Evolutionary conservation across 495 filamentous ascomycete species (phyloP).

Genomic region (Darksidea phi): DNA sequence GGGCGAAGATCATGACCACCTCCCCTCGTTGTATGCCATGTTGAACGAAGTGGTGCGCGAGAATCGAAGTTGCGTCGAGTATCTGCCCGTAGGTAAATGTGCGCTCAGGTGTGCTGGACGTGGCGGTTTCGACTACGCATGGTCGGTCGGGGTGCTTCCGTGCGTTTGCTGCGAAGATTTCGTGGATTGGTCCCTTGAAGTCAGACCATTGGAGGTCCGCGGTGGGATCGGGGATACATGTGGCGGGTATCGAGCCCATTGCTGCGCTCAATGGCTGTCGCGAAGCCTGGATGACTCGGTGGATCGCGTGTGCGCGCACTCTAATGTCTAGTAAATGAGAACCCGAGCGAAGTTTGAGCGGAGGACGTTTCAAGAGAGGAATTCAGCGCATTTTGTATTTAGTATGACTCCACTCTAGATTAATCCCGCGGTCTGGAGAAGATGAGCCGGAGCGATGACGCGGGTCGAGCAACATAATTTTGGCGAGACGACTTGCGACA

Average conservation of each 20-base stretch:
- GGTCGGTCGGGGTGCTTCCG: slow-evolving; percentile 69
- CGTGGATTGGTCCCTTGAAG: slow-evolving; percentile 78
- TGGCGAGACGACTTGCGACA: slow-evolving; percentile 7
- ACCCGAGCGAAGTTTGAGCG: not conserved
- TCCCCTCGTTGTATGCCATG: slow-evolving; percentile 76
- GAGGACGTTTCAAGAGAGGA: not conserved
- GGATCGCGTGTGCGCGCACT: not conserved
- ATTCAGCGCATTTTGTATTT: not conserved
- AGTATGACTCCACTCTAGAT: not conserved
- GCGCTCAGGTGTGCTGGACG: slow-evolving; percentile 57
- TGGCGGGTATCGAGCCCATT: slow-evolving; percentile 16
- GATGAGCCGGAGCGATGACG: not conserved
- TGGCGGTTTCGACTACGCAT: slow-evolving; percentile 82
- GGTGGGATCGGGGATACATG: slow-evolving; percentile 32
- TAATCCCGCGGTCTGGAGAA: not conserved
- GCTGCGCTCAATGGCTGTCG: slow-evolving; percentile 10
- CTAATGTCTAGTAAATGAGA: no score
- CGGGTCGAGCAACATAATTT: not conserved
- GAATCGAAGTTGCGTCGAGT: slow-evolving; percentile 75
- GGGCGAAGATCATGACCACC: slow-evolving; percentile 89
- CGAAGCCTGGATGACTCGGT: not conserved
- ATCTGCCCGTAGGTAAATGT: slow-evolving; percentile 87
- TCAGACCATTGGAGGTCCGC: slow-evolving; percentile 66
- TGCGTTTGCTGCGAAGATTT: slow-evolving; percentile 72
- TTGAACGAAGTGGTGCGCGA: slow-evolving; percentile 74